A percentile compares a stretch with the other conserved stretches of the same genome.
Evolutionary conservation across 768 basidiomycete species (phyloP).

Genomic region (Aureoboletus auriporus): DNA sequence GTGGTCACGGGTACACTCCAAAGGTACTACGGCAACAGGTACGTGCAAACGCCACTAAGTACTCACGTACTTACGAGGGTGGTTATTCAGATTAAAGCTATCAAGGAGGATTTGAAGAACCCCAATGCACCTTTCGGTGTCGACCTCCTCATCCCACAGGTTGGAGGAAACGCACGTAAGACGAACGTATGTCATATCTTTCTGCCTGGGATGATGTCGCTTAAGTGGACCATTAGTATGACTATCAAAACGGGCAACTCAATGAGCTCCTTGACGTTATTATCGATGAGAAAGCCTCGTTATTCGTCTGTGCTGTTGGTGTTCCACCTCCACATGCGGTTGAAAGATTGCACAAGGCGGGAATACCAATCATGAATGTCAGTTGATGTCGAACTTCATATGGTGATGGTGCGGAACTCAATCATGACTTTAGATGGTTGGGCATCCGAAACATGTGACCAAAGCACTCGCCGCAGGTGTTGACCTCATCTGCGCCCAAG

Average conservation of each 20-base stretch:
- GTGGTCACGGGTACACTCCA: conserved; percentile 83
- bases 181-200: conserved; percentile 60
- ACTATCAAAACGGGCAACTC: conserved; percentile 88
- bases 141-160: conserved; percentile 83
- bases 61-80: conserved; percentile 5
- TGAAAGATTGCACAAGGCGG: conserved; percentile 76
- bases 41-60: conserved; percentile 7
- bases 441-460: conserved; percentile 85
- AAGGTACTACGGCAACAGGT: conserved; percentile 79
- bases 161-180: conserved; percentile 85
- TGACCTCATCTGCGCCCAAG: conserved; percentile 93
- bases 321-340: conserved; percentile 80
- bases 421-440: conserved; percentile 62
- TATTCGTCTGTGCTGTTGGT: conserved; percentile 91
- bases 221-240: conserved; percentile 44
- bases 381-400: conserved; percentile 12
- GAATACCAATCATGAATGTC: conserved; percentile 86
- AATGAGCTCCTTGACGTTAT: conserved; percentile 84
- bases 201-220: not conserved
- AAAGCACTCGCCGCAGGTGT: conserved; percentile 83
- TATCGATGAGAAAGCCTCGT: conserved; percentile 81
- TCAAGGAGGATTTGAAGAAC: conserved; percentile 72
- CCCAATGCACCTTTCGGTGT: conserved; percentile 86
- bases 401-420: not conserved
- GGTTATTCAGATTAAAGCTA: conserved; percentile 52